Evolutionary conservation across 345 rosid genomes (phyloP).

Genomic region (Linum usitatissimum): DNA sequence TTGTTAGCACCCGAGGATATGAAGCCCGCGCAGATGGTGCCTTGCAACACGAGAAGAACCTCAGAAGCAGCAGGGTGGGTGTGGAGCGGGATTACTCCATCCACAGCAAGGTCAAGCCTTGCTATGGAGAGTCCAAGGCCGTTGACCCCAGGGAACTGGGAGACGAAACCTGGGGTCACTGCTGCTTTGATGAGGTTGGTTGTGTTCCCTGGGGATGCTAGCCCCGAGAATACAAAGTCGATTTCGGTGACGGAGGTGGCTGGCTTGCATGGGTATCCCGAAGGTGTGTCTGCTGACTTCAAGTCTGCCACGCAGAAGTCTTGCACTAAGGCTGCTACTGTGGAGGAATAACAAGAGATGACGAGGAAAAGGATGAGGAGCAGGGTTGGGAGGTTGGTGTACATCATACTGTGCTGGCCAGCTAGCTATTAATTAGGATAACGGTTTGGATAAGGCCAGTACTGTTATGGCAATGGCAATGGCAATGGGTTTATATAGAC

Average conservation of each 20-base stretch:
- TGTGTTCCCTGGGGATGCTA: conserved; percentile 49
- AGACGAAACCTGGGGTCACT: conserved; percentile 52
- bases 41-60: conserved; percentile 39
- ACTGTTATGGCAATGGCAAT: too few species aligned
- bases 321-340: conserved; percentile 51
- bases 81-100: conserved; percentile 72
- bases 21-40: conserved; percentile 67
- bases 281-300: conserved; percentile 37
- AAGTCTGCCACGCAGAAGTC: conserved; percentile 77
- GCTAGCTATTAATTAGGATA: too few species aligned
- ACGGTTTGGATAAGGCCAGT: too few species aligned
- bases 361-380: conserved; percentile 34
- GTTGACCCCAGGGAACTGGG: conserved; percentile 49
- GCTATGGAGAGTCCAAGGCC: conserved; percentile 74
- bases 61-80: conserved; percentile 76
- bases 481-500: too few species aligned
- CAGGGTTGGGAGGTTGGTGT: neutral
- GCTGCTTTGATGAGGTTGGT: conserved; percentile 64
- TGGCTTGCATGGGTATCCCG: conserved; percentile 68
- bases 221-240: conserved; percentile 62
- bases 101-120: conserved; percentile 59
- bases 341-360: conserved; percentile 32
- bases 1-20: conserved; percentile 45
- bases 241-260: conserved; percentile 32
- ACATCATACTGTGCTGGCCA: neutral